phyloP scores from a whole-genome alignment of 1,284 basidiomycete genomes.

The Cutaneotrichosporon mucoides region DNA sequence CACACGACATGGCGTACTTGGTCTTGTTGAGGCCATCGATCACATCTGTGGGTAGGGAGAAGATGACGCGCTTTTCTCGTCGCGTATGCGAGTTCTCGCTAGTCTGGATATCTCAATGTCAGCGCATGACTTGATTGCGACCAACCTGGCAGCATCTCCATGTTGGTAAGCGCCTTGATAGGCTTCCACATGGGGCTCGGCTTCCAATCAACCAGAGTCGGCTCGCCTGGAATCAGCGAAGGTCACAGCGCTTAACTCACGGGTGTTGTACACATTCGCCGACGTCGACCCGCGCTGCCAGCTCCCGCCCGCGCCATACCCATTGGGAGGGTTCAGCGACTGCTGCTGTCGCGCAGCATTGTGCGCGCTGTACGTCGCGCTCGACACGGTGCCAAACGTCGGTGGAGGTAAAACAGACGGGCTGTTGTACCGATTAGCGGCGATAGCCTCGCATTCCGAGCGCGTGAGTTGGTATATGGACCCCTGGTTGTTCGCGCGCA shows the following conservation, averaged over 20 bases:
- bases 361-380: neutral
- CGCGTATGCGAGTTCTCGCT: slow-evolving; percentile 33
- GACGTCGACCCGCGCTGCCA: neutral
- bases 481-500: slow-evolving; percentile 21
- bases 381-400: slow-evolving; percentile 23
- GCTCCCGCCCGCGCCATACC: neutral
- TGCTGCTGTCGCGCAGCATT: neutral
- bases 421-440: slow-evolving; percentile 2
- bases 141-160: slow-evolving; percentile 40
- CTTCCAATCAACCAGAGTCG: slow-evolving; percentile 41
- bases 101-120: slow-evolving; percentile 29
- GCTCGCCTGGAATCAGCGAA: slow-evolving; percentile 4
- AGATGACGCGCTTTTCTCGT: slow-evolving; percentile 27
- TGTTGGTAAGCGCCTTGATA: slow-evolving; percentile 38
- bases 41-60: slow-evolving; percentile 32
- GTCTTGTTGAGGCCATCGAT: slow-evolving; percentile 35
- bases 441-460: slow-evolving; percentile 21
- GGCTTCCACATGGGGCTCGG: slow-evolving; percentile 47
- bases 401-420: slow-evolving; percentile 4
- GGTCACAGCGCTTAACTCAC: neutral
- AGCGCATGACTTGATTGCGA: neutral
- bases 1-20: slow-evolving; percentile 22
- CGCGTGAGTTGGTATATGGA: slow-evolving; percentile 20
- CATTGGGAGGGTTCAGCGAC: neutral
- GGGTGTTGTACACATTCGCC: neutral